Evolutionary conservation across 768 basidiomycete species (phyloP).

Genomic region (Tylopilus vinaceipallidus): DNA sequence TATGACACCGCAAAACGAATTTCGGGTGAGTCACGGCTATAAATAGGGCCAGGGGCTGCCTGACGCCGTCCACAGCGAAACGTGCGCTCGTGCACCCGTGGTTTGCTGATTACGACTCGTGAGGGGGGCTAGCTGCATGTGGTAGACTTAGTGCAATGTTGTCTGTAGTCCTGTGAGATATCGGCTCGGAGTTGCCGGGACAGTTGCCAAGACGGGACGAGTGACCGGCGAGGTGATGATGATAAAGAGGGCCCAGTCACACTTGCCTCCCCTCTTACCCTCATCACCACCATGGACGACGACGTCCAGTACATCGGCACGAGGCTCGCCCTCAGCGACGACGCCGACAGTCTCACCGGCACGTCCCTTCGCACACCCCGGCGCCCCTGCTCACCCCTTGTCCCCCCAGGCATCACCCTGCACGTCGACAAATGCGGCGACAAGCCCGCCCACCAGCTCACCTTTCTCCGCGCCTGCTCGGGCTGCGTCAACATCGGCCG

Average conservation of each 20-base stretch:
- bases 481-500: slow-evolving; percentile 65
- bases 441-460: slow-evolving; percentile 43
- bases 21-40: slow-evolving; percentile 57
- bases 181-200: slow-evolving; percentile 15
- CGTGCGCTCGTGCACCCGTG: slow-evolving; percentile 51
- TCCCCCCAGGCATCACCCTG: slow-evolving; percentile 52
- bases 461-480: slow-evolving; percentile 51
- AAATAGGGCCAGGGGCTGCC: background rate
- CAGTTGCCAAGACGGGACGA: slow-evolving; percentile 25
- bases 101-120: slow-evolving; percentile 47
- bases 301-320: slow-evolving; percentile 61
- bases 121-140: too few relatives aligned
- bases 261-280: slow-evolving; percentile 15
- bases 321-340: slow-evolving; percentile 30
- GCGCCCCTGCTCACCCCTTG: slow-evolving; percentile 8
- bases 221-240: slow-evolving; percentile 18
- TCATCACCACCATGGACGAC: slow-evolving; percentile 44
- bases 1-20: slow-evolving; percentile 93
- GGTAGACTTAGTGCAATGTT: slow-evolving; percentile 26
- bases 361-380: slow-evolving; percentile 25
- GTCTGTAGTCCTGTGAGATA: too few relatives aligned
- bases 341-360: too few relatives aligned
- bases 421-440: slow-evolving; percentile 53
- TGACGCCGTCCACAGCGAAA: slow-evolving; percentile 43
- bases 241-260: slow-evolving; percentile 34